Evolutionary conservation across 1,284 basidiomycete genomes (phyloP).

Genomic region (Sanghuangporus weigelae): DNA sequence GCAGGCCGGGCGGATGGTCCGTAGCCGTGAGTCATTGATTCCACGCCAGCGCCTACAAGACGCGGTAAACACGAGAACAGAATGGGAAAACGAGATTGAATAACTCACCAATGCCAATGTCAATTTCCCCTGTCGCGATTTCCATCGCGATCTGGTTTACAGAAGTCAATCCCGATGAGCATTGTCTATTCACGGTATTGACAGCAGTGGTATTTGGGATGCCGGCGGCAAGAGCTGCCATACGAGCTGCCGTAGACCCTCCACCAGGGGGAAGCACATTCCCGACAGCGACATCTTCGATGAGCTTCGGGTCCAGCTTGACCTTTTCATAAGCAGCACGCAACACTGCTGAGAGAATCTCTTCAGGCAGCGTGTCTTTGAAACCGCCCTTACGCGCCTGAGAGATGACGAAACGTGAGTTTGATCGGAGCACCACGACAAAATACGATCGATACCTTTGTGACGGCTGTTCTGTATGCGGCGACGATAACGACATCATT

Average conservation of each 20-base stretch:
- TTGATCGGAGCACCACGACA: not conserved
- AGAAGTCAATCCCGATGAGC: conserved; percentile 88
- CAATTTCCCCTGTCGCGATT: conserved; percentile 81
- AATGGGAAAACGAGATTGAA: not conserved
- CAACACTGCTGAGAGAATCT: conserved; percentile 82
- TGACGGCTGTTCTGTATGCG: conserved; percentile 86
- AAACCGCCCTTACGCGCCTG: conserved; percentile 89
- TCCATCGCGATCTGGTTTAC: conserved; percentile 90
- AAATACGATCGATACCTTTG: conserved; percentile 53
- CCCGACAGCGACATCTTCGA: conserved; percentile 89
- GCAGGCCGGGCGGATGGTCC: conserved; percentile 68
- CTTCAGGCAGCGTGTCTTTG: conserved; percentile 90
- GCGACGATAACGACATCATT: conserved; percentile 90
- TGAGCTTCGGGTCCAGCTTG: conserved; percentile 72
- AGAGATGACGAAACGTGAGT: not conserved
- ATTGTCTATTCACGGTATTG: conserved; percentile 93
- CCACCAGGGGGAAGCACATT: conserved; percentile 93
- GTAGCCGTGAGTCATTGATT: conserved; percentile 90
- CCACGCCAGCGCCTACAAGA: conserved; percentile 79
- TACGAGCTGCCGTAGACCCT: conserved; percentile 86
- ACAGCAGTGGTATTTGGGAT: conserved; percentile 80
- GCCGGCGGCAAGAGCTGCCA: conserved; percentile 90
- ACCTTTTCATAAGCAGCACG: conserved; percentile 63
- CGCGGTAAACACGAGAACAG: not conserved
- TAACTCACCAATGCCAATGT: conserved; percentile 83